Conservation (phyloP, 441 rosid species). For the Syzygium syzygioides region DNA sequence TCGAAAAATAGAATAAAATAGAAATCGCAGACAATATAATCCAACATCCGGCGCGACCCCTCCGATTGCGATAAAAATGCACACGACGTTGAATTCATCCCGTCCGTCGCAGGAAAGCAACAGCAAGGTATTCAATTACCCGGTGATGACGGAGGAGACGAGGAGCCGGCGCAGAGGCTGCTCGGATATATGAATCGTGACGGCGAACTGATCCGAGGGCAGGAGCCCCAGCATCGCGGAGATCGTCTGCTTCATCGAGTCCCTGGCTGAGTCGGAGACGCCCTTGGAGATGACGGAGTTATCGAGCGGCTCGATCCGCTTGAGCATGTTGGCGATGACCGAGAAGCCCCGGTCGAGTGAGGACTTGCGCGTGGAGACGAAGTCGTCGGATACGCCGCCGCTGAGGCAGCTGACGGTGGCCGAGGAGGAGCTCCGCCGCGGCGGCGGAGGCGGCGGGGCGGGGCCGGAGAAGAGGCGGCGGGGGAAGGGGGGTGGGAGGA, state of each 20-base stretch:
- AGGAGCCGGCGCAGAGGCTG: constrained; percentile 62
- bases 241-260: constrained; percentile 79
- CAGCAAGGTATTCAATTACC: constrained; percentile 30
- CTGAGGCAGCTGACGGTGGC: constrained; percentile 51
- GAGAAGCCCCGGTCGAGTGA: constrained; percentile 60
- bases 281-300: constrained; percentile 64
- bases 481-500: constrained; percentile 14
- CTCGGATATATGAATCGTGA: constrained; percentile 42
- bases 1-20: background rate
- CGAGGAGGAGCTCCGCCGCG: background rate
- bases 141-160: constrained; percentile 69
- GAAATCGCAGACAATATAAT: background rate
- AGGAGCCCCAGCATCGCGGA: constrained; percentile 84
- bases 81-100: background rate
- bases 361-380: constrained; percentile 68
- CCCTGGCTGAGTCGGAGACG: constrained; percentile 74
- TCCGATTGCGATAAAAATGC: background rate
- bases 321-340: constrained; percentile 70
- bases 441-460: constrained; percentile 6
- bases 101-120: background rate
- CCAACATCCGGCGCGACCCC: background rate
- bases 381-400: constrained; percentile 72
- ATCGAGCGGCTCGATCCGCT: constrained; percentile 71
- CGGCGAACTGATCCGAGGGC: constrained; percentile 80
- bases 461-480: constrained; percentile 7